Percentiles rank a stretch among this genome's conserved stretches.
phyloP scores from a whole-genome alignment of 495 filamentous ascomycete species.

The Penicillium robsamsonii region DNA sequence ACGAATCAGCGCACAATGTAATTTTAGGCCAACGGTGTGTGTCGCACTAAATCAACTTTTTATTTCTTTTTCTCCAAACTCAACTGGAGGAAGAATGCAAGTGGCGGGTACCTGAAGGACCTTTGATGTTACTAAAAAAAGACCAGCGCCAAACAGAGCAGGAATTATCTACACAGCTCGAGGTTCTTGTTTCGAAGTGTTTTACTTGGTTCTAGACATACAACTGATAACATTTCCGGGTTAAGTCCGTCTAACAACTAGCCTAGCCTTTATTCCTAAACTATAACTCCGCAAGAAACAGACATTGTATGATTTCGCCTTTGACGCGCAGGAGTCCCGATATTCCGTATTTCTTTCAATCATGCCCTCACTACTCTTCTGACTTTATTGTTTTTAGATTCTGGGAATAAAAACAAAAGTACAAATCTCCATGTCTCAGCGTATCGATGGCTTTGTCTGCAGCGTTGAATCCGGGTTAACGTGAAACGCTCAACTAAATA shows the following conservation, averaged over 20 bases:
- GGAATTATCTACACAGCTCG: neutral
- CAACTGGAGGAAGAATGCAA: neutral
- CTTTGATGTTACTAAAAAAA: neutral
- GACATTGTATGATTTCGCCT: neutral
- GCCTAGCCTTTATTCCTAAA: neutral
- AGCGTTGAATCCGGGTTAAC: neutral
- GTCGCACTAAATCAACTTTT: neutral
- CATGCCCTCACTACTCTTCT: neutral
- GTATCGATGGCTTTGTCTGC: conserved; percentile 4
- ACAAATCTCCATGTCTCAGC: neutral
- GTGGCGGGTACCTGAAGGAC: neutral
- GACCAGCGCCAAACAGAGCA: neutral
- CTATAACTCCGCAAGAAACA: neutral
- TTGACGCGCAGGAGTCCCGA: neutral
- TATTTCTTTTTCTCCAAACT: neutral
- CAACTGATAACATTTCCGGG: neutral
- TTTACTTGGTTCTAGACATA: neutral
- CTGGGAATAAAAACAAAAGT: neutral
- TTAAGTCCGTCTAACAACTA: neutral
- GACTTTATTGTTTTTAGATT: neutral
- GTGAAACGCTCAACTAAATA: conserved; percentile 9
- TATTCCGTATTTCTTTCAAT: neutral
- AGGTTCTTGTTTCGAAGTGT: neutral
- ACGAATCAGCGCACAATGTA: neutral
- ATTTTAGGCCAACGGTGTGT: neutral